Base-by-base conservation (phyloP, 2,329 filamentous ascomycete genomes). In the Fusarium stilboides region DNA sequence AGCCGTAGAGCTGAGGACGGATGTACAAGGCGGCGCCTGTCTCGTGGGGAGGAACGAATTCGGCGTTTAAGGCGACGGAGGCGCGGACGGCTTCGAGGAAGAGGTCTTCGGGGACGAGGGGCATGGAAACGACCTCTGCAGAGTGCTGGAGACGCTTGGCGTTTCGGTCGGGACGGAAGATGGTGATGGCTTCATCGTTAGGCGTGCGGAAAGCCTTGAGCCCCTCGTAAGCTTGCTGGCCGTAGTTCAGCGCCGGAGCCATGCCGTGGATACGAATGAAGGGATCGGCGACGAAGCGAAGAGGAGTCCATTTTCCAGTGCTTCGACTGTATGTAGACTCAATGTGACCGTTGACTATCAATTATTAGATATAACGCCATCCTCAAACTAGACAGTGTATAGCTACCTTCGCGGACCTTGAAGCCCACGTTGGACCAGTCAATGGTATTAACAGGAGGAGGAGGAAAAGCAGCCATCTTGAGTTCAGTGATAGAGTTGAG, bases 141-240 rank as follows among this genome's bases (percentile, higher is more conserved):
- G 92, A 96, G 83, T 94, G 90, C 78, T 94, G 92, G 85, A 98
- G 89, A 62, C 95, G 93, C 42, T 83, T 81, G 37, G 94, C 96
- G 79, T 98, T 98, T 77, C 91, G 89, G 76, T 91, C 87, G 0
- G 95, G 93, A 6, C 95, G 92, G 88, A 98, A 98, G 79, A 98
- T 88, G 78, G 90, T 89, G 82, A 98, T 94, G 62, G 82, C 81
- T 62, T 85, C 78, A 79, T 92, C 88, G 60, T 87, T 84, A 19
- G 94, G 92, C 4, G 86, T 85, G 68, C 95, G 94, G 87, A 98
- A 98, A 57, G 95, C 94, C 82, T 98, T 98, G 79, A 98, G 89
- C n/a, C 96, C 96, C 80, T 99, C 96, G 85, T 97, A 99, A 75
- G 94, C 95, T 83, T 98, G 96, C 78, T 97, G 94, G 61, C 95